phyloP scores from a whole-genome alignment of 2,329 filamentous ascomycete species.

The Clonostachys byssicola region DNA sequence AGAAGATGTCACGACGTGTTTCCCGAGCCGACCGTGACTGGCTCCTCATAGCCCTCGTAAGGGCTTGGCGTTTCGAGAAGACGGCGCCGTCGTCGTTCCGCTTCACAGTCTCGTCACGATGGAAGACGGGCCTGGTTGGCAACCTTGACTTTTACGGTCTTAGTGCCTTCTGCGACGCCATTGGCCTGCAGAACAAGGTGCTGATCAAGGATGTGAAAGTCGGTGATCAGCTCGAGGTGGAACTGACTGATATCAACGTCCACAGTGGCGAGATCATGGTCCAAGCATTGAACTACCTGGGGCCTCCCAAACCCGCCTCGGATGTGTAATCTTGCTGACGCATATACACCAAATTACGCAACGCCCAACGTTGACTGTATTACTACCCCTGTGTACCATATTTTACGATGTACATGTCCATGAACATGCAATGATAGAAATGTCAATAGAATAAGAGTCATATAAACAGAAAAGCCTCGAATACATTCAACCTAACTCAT shows the following conservation, averaged over 20 bases:
- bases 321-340: too few relatives aligned
- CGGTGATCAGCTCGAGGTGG: conserved; percentile 53
- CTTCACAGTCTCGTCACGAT: conserved; percentile 38
- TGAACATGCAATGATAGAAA: too few relatives aligned
- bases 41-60: conserved; percentile 55
- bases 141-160: conserved; percentile 47
- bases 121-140: conserved; percentile 27
- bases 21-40: conserved; percentile 43
- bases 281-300: conserved; percentile 28
- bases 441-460: too few relatives aligned
- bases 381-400: too few relatives aligned
- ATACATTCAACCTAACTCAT: too few relatives aligned
- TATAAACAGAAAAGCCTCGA: too few relatives aligned
- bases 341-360: too few relatives aligned
- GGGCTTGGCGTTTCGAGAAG: conserved; percentile 53
- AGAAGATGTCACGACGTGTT: conserved; percentile 43
- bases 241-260: conserved; percentile 49
- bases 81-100: conserved; percentile 40
- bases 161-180: conserved; percentile 31
- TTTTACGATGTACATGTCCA: too few relatives aligned
- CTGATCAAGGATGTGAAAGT: conserved; percentile 35
- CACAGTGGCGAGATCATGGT: conserved; percentile 39
- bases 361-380: too few relatives aligned
- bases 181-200: conserved; percentile 27
- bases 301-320: too few relatives aligned